Evolutionary conservation across 257 asterid genomes (phyloP).

Genomic region (Echium plantagineum): DNA sequence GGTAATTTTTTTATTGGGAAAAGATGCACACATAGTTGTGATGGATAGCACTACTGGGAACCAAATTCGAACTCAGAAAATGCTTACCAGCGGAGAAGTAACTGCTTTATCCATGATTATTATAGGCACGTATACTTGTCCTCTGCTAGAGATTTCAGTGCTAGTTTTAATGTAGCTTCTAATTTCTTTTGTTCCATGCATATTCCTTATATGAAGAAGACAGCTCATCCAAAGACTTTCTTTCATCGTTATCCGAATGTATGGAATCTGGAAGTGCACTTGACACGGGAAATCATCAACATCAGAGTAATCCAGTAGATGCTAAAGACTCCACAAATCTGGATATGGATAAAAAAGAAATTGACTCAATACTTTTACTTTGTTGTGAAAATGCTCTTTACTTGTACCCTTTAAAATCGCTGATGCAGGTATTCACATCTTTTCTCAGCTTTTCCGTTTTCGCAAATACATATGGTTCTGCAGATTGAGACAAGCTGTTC

Average conservation of each 20-base stretch:
- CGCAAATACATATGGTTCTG: no score
- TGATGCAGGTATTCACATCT: conserved; percentile 45
- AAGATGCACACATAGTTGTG: conserved; percentile 49
- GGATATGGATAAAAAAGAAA: conserved; percentile 17
- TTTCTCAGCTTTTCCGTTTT: conserved; percentile 5
- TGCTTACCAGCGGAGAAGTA: conserved; percentile 40
- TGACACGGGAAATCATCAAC: conserved; percentile 14
- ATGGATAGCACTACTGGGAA: conserved; percentile 54
- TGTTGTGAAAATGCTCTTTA: conserved; percentile 65
- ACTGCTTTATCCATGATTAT: conserved; percentile 53
- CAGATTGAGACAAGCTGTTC: conserved; percentile 18
- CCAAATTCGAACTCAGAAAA: conserved; percentile 35
- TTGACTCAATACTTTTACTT: conserved; percentile 45
- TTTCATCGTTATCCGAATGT: conserved; percentile 21
- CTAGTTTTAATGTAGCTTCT: conserved; percentile 7
- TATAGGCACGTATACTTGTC: conserved; percentile 48
- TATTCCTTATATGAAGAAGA: conserved; percentile 36
- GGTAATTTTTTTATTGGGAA: conserved; percentile 43
- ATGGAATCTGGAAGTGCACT: conserved; percentile 26
- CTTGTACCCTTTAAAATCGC: conserved; percentile 38
- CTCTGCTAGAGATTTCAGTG: background rate
- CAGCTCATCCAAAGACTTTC: conserved; percentile 23
- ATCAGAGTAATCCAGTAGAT: conserved; percentile 23
- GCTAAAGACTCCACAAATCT: conserved; percentile 20
- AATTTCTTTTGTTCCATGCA: conserved; percentile 12